A percentile compares a stretch with the other conserved stretches of the same genome.
These are phyloP conservation scores for Fraxinus latifolia DNA, from an alignment of 305 asterid species.

Conservation along the genomic window DNA sequence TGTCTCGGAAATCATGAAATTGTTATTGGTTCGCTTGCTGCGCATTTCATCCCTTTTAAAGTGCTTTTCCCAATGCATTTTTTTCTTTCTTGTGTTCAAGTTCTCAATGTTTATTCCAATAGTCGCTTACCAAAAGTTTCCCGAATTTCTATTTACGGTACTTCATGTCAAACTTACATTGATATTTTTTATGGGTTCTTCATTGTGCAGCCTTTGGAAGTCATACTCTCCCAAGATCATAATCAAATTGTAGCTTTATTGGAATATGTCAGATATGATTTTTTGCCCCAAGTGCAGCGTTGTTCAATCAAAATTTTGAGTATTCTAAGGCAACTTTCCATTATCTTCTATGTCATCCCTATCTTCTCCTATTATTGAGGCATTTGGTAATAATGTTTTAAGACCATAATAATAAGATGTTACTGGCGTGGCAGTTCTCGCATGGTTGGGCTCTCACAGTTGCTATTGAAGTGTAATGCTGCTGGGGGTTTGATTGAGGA, in stretches of 20 bases:
- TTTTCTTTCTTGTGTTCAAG: background rate
- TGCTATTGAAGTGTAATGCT: conserved; percentile 69
- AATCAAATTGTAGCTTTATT: conserved; percentile 74
- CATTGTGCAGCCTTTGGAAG: conserved; percentile 85
- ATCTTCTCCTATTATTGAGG: conserved; percentile 15
- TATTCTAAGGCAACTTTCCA: conserved; percentile 60
- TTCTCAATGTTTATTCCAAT: background rate
- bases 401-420: conserved; percentile 14
- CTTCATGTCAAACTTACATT: conserved; percentile 12
- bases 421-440: conserved; percentile 64
- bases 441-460: conserved; percentile 83
- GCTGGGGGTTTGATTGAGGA: conserved; percentile 75
- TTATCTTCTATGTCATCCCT: conserved; percentile 4
- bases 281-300: conserved; percentile 73
- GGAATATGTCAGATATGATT: conserved; percentile 90
- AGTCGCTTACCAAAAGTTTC: background rate
- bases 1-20: conserved; percentile 1
- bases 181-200: conserved; percentile 24
- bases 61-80: conserved; percentile 3
- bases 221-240: conserved; percentile 86
- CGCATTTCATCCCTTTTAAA: background rate
- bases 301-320: conserved; percentile 84
- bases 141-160: background rate
- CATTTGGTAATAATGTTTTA: conserved; percentile 21
- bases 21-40: background rate